These are phyloP conservation scores for Cadophora luteo-olivacea DNA, from an alignment of 2,329 filamentous ascomycete genomes.

Conservation along the genomic window DNA sequence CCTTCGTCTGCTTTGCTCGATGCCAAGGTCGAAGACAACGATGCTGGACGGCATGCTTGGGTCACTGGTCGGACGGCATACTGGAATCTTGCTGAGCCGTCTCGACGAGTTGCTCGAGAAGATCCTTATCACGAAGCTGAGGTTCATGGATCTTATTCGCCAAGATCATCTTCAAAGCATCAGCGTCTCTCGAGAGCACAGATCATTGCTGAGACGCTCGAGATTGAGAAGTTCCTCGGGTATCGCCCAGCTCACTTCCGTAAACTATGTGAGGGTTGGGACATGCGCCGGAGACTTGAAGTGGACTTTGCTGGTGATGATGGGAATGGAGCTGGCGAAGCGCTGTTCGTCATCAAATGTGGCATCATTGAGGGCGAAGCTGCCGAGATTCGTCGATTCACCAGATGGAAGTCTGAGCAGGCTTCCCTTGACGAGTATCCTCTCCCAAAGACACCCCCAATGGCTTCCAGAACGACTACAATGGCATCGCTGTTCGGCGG, in stretches of 20 bases:
- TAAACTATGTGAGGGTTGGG: constrained; percentile 82
- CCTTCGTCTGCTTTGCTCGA: constrained; percentile 62
- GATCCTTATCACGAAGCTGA: constrained; percentile 76
- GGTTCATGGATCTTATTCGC: constrained; percentile 78
- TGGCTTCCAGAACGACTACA: constrained; percentile 31
- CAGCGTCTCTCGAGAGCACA: constrained; percentile 76
- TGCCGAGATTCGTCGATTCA: constrained; percentile 63
- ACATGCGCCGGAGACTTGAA: constrained; percentile 85
- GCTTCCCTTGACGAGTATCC: constrained; percentile 43
- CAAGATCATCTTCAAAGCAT: constrained; percentile 75
- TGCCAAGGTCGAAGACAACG: constrained; percentile 53
- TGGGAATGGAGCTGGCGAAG: constrained; percentile 77
- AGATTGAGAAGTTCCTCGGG: constrained; percentile 78
- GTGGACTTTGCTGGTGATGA: constrained; percentile 90
- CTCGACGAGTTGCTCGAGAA: constrained; percentile 71
- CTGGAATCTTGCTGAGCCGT: constrained; percentile 83
- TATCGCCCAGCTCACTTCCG: constrained; percentile 81
- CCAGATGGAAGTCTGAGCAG: constrained; percentile 53
- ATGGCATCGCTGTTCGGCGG: constrained; percentile 45
- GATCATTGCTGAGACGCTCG: constrained; percentile 75
- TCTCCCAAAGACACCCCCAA: constrained; percentile 41
- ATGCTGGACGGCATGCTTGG: constrained; percentile 76
- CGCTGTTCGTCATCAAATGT: constrained; percentile 75
- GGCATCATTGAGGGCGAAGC: constrained; percentile 51
- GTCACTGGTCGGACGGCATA: constrained; percentile 76